Percentiles rank a stretch among this genome's conserved stretches.
Conservation (phyloP, 495 filamentous ascomycete genomes). For the Penicillium mononematosum region DNA sequence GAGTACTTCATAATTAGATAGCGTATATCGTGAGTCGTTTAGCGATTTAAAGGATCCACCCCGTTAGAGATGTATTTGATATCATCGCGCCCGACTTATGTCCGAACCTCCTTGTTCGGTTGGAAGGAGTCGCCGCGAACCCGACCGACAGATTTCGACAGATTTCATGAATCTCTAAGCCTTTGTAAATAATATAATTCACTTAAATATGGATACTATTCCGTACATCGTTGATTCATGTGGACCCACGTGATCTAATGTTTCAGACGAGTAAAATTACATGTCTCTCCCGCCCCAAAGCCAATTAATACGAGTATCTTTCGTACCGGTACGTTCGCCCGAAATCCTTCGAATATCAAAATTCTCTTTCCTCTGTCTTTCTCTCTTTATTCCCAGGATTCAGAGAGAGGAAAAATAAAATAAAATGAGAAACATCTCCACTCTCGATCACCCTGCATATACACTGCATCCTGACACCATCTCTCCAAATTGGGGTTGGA, state of each 20-base stretch:
- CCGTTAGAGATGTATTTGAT: background rate
- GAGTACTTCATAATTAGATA: too few species aligned
- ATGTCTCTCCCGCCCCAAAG: too few species aligned
- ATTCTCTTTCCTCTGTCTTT: background rate
- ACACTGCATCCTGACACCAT: background rate
- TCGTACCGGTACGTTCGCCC: background rate
- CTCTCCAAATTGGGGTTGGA: slow-evolving; percentile 4
- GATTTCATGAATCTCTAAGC: background rate
- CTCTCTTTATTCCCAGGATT: background rate
- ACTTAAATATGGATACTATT: too few species aligned
- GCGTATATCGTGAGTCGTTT: background rate
- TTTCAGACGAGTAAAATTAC: slow-evolving; percentile 5
- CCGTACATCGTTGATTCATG: background rate
- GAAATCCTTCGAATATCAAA: background rate
- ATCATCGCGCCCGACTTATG: background rate
- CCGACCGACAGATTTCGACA: slow-evolving; percentile 1
- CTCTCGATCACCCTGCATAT: background rate
- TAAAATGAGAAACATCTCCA: slow-evolving; percentile 1
- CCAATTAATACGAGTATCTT: background rate
- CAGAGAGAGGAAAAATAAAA: background rate
- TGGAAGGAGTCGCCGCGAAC: background rate
- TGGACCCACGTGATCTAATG: slow-evolving; percentile 1
- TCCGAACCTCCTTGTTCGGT: background rate
- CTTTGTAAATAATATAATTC: background rate
- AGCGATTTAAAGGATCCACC: background rate